Evolutionary conservation across 176 grass and related monocot genomes (phyloP).

Genomic region (Carex cristatella): DNA sequence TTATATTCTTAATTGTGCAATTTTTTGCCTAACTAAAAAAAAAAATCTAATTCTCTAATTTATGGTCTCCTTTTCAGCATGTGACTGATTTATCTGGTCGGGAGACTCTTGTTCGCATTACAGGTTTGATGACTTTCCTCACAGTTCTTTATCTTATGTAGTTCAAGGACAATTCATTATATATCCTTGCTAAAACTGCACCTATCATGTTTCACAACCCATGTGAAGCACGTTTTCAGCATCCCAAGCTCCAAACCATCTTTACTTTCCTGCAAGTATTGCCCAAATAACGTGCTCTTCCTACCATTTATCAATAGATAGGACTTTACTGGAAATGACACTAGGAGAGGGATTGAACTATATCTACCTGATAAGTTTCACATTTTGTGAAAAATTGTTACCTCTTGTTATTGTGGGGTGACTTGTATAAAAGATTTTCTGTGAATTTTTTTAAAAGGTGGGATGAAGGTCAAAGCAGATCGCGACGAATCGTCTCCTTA

Average conservation of each 20-base stretch:
- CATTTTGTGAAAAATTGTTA: background rate
- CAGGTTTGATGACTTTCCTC: slow-evolving; percentile 29
- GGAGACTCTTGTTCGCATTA: slow-evolving; percentile 77
- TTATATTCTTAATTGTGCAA: background rate
- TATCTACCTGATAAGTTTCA: background rate
- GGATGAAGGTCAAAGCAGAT: slow-evolving; percentile 95
- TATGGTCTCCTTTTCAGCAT: slow-evolving; percentile 39
- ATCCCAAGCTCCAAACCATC: background rate
- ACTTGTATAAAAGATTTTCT: background rate
- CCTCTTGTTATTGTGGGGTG: background rate
- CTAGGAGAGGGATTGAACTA: background rate
- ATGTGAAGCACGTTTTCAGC: background rate
- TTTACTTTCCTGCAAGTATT: background rate
- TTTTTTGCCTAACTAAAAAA: background rate
- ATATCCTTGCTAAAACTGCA: background rate
- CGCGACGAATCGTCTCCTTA: slow-evolving; percentile 88
- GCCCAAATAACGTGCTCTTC: background rate
- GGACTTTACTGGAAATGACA: background rate
- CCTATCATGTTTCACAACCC: background rate
- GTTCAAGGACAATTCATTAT: background rate
- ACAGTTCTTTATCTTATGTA: background rate
- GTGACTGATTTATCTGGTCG: slow-evolving; percentile 78
- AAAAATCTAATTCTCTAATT: background rate
- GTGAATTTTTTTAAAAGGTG: slow-evolving; percentile 41
- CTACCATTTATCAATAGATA: background rate